Base-by-base conservation (phyloP, 352 stramenopile genomes). In the Blastocystis sp. region DNA sequence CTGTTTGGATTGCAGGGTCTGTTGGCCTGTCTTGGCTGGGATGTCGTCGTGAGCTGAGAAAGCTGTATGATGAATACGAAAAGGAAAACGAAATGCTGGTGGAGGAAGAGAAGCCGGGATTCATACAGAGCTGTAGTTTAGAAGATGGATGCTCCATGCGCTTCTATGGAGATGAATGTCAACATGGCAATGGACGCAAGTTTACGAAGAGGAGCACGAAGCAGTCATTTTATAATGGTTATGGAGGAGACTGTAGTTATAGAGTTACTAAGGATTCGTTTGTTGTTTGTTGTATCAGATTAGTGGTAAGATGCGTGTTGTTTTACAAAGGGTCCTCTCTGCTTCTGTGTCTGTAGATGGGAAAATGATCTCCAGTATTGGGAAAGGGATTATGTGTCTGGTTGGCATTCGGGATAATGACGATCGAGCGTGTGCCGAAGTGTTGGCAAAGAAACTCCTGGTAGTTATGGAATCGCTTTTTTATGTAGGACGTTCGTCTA, bases 321-420 rank as follows among this genome's bases (percentile, higher is more conserved):
- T 87, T 55, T 26, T 87, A 1, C 76, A 87, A 47, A 87, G 54
- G 50, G 76, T 87, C 2, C 37, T 87, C 3, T 87, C 76, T 45
- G 76, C 76, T 59, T 76, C 59, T 1, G 76, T 87, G 18, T 53
- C 43, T 80, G 76, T 87, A 0, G 50, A 87, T 59, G 61, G 61
- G 34, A 34, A 70, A n/a, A 29, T 61, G 0, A 43, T 87, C 13
- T 87, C 76, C 63, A 76, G 75, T 43, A 87, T 87, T 45, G 76
- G 76, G 43, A 87, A 87, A 54, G 76, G 76, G 43, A 41, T 87
- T 37, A 76, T 87, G 63, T 87, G 76, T 50, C 39, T 87, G 26
- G 50, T 87, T 26, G 76, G 76, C 54, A 77, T 87, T 76, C 59
- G 63, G 26, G 76, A 87, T 23, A 68, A 87, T 54, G 76, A 87